Conservation (phyloP, 345 rosid species). For the Eucalyptus cladocalyx region DNA sequence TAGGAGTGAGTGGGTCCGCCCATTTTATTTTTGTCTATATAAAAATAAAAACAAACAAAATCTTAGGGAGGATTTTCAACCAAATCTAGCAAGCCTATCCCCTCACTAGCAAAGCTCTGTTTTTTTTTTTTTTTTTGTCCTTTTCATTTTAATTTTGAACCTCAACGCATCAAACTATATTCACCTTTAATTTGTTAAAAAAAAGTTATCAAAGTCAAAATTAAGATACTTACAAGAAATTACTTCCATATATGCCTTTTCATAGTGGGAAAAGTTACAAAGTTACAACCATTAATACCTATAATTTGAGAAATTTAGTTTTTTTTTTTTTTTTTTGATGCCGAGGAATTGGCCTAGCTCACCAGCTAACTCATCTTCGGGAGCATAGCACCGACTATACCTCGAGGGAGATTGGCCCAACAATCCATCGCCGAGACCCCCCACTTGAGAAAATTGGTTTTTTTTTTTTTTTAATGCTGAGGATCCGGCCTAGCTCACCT, state of each 20-base stretch:
- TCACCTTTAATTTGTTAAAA: neutral
- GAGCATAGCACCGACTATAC: no score
- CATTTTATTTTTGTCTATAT: neutral
- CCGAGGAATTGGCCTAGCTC: no score
- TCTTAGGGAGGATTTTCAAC: neutral
- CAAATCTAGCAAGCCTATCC: neutral
- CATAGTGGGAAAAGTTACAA: neutral
- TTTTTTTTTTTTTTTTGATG: no score
- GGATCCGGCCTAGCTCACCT: accelerated
- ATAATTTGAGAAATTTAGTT: neutral
- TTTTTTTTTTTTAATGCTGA: no score
- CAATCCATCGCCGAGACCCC: accelerated
- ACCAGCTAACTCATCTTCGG: no score
- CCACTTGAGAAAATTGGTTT: no score
- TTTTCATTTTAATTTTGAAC: neutral
- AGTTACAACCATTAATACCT: neutral
- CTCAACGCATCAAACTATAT: neutral
- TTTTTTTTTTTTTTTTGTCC: neutral
- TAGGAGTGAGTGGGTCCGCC: neutral
- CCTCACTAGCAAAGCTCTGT: neutral
- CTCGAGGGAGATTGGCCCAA: no score
- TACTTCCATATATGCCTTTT: neutral
- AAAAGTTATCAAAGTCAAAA: neutral
- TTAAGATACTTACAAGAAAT: neutral
- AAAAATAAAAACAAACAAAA: neutral